Evolutionary conservation across 768 basidiomycete species (phyloP).

Genomic region (Podaxis sp.): DNA sequence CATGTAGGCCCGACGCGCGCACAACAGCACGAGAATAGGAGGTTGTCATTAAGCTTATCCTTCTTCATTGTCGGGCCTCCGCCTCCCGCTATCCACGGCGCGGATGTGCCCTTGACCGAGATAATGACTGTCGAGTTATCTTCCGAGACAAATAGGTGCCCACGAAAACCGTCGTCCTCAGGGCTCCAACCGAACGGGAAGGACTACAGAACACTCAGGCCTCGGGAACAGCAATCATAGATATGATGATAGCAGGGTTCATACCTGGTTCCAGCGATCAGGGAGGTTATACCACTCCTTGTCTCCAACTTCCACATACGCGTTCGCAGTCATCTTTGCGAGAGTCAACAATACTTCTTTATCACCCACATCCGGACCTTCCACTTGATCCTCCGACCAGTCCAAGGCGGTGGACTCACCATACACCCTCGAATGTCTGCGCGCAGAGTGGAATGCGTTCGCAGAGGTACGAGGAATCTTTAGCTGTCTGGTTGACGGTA

Average conservation of each 20-base stretch:
- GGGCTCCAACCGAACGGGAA: slow-evolving; percentile 89
- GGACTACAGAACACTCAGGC: slow-evolving; percentile 30
- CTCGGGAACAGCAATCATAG: background rate
- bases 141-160: slow-evolving; percentile 82
- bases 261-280: slow-evolving; percentile 56
- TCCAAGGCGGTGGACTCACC: slow-evolving; percentile 31
- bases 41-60: slow-evolving; percentile 93
- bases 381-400: slow-evolving; percentile 66
- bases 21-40: slow-evolving; percentile 96
- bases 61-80: slow-evolving; percentile 82
- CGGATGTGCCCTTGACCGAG: slow-evolving; percentile 91
- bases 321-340: slow-evolving; percentile 88
- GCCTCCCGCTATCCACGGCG: slow-evolving; percentile 58
- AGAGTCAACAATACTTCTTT: slow-evolving; percentile 69
- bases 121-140: slow-evolving; percentile 86
- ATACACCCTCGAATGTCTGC: slow-evolving; percentile 28
- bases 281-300: slow-evolving; percentile 70
- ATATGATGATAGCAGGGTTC: slow-evolving; percentile 15
- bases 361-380: slow-evolving; percentile 67
- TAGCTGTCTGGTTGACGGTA: slow-evolving; percentile 34
- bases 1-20: slow-evolving; percentile 93
- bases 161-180: slow-evolving; percentile 84
- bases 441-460: slow-evolving; percentile 30
- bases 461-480: slow-evolving; percentile 47
- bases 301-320: slow-evolving; percentile 55